A percentile compares a stretch with the other conserved stretches of the same genome.
These are phyloP conservation scores for Styphnolobium japonicum DNA, from an alignment of 306 rosid species.

Conservation along the genomic window DNA sequence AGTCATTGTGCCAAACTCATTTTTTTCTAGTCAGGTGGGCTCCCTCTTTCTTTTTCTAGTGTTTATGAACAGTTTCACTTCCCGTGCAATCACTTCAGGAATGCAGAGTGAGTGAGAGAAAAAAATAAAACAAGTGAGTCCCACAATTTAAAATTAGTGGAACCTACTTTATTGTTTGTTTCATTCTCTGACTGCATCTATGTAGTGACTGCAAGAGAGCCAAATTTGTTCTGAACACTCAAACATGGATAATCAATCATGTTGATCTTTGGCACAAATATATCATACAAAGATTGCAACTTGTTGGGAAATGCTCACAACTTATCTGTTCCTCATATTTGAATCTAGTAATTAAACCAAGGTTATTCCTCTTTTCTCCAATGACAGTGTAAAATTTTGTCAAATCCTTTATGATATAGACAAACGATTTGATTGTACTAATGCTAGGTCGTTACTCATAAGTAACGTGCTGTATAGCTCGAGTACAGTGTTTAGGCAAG, in stretches of 20 bases:
- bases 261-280: background rate
- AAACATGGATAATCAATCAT: background rate
- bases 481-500: no score
- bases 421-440: no score
- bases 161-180: background rate
- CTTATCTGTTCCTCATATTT: background rate
- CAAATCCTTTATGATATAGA: no score
- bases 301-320: background rate
- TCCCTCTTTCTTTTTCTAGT: background rate
- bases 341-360: background rate
- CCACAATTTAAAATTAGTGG: background rate
- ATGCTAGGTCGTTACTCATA: no score
- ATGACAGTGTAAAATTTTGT: no score
- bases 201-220: background rate
- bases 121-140: background rate
- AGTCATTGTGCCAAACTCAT: constrained; percentile 82
- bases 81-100: constrained; percentile 7
- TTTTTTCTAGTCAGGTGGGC: constrained; percentile 82
- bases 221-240: constrained; percentile 1
- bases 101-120: background rate
- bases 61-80: constrained; percentile 1
- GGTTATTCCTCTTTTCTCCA: background rate
- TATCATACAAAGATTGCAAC: background rate
- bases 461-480: no score
- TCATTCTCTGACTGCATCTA: constrained; percentile 12